These are phyloP conservation scores for Leptographium radiaticola DNA, from an alignment of 2,329 filamentous ascomycete genomes.

Conservation along the genomic window DNA sequence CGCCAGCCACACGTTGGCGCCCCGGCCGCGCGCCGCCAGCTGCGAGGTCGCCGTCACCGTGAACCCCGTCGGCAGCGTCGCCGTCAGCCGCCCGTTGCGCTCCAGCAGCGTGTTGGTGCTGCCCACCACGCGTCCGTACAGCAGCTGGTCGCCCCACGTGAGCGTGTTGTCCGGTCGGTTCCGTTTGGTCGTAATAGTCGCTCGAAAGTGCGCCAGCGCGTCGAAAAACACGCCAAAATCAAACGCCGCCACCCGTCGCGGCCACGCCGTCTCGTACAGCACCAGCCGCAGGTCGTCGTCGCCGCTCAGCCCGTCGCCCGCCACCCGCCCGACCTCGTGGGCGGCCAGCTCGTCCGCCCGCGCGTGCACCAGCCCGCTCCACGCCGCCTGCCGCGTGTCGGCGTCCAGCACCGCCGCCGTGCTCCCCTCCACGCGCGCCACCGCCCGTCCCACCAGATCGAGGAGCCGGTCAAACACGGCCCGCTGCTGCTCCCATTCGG, in stretches of 20 bases:
- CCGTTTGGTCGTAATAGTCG: too few species aligned
- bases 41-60: conserved; percentile 80
- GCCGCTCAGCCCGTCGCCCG: conserved; percentile 13
- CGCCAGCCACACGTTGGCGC: conserved; percentile 88
- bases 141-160: conserved; percentile 61
- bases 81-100: conserved; percentile 70
- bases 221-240: conserved; percentile 70
- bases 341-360: conserved; percentile 5
- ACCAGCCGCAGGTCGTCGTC: conserved; percentile 50
- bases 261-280: conserved; percentile 54
- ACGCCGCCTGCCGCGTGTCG: conserved; percentile 7
- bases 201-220: conserved; percentile 55
- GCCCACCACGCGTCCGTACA: conserved; percentile 87
- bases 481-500: background rate
- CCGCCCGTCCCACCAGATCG: conserved; percentile 4
- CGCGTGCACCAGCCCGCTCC: conserved; percentile 8
- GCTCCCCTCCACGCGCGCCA: background rate
- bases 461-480: conserved; percentile 5
- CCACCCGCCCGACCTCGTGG: conserved; percentile 43
- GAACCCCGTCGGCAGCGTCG: conserved; percentile 70
- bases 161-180: background rate
- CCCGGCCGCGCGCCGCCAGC: conserved; percentile 75
- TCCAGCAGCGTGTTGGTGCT: conserved; percentile 90
- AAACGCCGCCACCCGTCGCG: conserved; percentile 70
- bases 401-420: conserved; percentile 1